Percentiles rank a stretch among this genome's conserved stretches.
phyloP scores from a whole-genome alignment of 2,329 filamentous ascomycete genomes.

The Neoarthrinium moseri region DNA sequence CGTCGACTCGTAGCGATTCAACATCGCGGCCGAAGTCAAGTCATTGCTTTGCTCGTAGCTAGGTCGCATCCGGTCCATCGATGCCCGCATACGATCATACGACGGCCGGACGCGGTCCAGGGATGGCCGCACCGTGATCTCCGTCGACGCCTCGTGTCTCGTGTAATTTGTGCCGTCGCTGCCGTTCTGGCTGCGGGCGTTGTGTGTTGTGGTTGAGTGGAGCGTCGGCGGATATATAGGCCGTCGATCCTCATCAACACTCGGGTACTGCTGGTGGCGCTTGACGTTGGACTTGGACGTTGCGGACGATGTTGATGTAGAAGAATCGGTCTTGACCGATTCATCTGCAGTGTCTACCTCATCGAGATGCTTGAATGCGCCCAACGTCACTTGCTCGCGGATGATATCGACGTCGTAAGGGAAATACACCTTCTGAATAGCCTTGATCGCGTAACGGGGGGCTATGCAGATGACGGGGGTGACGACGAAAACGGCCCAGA shows the following conservation, averaged over 20 bases:
- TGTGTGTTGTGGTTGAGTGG: constrained; percentile 64
- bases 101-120: constrained; percentile 73
- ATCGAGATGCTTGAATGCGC: constrained; percentile 73
- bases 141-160: constrained; percentile 59
- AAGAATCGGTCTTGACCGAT: constrained; percentile 31
- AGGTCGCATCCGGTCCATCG: constrained; percentile 80
- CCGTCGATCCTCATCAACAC: constrained; percentile 81
- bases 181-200: constrained; percentile 80
- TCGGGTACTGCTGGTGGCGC: constrained; percentile 58
- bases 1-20: constrained; percentile 79
- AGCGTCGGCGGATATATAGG: constrained; percentile 93
- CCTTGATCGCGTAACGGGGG: constrained; percentile 83
- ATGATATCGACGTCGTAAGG: constrained; percentile 94
- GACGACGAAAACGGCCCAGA: constrained; percentile 82
- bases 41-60: constrained; percentile 88
- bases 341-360: constrained; percentile 31
- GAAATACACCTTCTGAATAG: constrained; percentile 89
- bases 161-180: constrained; percentile 95
- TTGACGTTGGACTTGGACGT: constrained; percentile 56
- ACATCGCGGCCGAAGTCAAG: constrained; percentile 84
- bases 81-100: constrained; percentile 83
- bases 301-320: constrained; percentile 44
- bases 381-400: constrained; percentile 83
- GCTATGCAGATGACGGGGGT: constrained; percentile 80
- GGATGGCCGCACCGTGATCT: constrained; percentile 52